Evolutionary conservation across 345 rosid species (phyloP), one percentile per base, ranked within the genome.

Genomic region (Excoecaria cochinchinensis): DNA sequence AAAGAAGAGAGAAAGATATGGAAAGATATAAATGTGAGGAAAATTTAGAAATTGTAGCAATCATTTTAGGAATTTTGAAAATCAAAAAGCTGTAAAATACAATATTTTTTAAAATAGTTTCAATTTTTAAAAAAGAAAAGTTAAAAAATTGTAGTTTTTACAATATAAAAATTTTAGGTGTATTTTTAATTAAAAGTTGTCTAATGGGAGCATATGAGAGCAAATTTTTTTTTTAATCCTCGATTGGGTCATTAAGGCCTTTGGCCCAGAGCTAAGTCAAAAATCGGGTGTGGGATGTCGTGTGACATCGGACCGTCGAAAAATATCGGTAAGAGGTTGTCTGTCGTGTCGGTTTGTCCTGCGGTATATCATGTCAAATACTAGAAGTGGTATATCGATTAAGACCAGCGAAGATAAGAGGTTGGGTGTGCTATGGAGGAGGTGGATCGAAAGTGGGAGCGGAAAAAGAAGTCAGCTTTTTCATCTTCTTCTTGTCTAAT

Each of bases 401-500:
- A 69, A 36, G 24, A 31, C 11, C 17, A 22, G 4, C 5, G 12
- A 39, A n/a, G 22, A 10, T 10, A n/a, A 4, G 47, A 36, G 24
- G 22, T 3, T 4, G 31, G 5, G 61, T 2, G 25, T 0, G 9
- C 9, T 14, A 68, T 50, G 77, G 74, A 50, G 59, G 74, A 73
- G 57, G n/a, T 8, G 44, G 19, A 39, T 53, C 50, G 51, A 40
- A 47, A 25, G 16, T 2, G 22, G 59, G 51, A 52, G 74, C 55
- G 55, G 67, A 69, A 15, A 22, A 52, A 31, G 22, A 78, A 73
- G 17, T 16, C 63, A 21, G 40, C 42, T 4, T 11, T 31, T n/a
- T n/a, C 70, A 4, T 64, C 85, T 21, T 57, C 78, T 62, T 60
- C 1, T 58, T 79, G 88, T 59, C 85, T 58, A 14, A 85, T 95